phyloP scores from a whole-genome alignment of 495 filamentous ascomycete genomes.

The Pseudomonodictys pantanalensis region DNA sequence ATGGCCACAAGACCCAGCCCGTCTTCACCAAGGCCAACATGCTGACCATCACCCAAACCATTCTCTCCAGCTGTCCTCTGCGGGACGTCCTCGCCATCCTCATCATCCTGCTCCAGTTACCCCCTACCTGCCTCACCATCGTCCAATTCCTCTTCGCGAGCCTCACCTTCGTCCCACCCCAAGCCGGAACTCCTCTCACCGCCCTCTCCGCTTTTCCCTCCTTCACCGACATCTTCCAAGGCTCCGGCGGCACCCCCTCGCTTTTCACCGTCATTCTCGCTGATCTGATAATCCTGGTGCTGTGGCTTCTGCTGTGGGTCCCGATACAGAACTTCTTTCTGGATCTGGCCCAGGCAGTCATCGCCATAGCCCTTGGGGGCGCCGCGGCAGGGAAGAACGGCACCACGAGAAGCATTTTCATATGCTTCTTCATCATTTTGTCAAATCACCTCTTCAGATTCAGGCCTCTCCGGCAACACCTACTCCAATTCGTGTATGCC shows the following conservation, averaged over 20 bases:
- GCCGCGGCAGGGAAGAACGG: conserved; percentile 65
- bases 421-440: conserved; percentile 78
- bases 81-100: conserved; percentile 96
- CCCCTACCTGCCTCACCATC: conserved; percentile 81
- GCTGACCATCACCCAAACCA: conserved; percentile 73
- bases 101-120: conserved; percentile 95
- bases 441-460: conserved; percentile 61
- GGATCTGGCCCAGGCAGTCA: conserved; percentile 94
- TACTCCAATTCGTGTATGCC: conserved; percentile 32
- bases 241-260: conserved; percentile 68
- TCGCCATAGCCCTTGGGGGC: conserved; percentile 88
- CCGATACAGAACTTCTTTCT: conserved; percentile 84
- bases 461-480: conserved; percentile 52
- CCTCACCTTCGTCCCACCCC: conserved; percentile 86
- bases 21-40: conserved; percentile 52
- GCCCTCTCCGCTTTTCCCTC: conserved; percentile 50
- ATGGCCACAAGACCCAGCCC: conserved; percentile 51
- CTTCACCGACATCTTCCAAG: conserved; percentile 73
- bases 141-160: conserved; percentile 92
- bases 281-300: conserved; percentile 72
- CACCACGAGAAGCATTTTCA: conserved; percentile 64
- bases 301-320: conserved; percentile 89
- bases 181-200: conserved; percentile 48
- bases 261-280: conserved; percentile 76
- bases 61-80: conserved; percentile 84